Evolutionary conservation across 2,329 filamentous ascomycete species (phyloP), one percentile per base, ranked within the genome.

Genomic region (Fusarium subglutinans): DNA sequence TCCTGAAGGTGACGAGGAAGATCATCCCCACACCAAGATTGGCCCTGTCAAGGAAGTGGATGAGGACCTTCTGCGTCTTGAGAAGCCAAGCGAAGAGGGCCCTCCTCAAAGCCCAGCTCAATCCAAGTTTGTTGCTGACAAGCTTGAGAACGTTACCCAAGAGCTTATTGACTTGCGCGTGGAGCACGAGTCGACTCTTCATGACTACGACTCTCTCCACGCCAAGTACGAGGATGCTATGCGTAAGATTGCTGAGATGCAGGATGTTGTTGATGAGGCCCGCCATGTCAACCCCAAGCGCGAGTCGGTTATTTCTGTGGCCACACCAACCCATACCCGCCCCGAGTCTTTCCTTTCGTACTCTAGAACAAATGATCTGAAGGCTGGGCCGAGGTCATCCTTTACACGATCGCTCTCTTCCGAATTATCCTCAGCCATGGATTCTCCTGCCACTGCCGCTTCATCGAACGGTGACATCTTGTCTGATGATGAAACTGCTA

Each of bases 171-270:
- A 96, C 77, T 89, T 99, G 58, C 93, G 94, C 22, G 92, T 97
- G 45, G 95, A 98, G 82, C 96, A 99, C 78, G 96, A 98, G 81
- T 87, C 88, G 14, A 96, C 94, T 0, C 81, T 97, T 24, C 91
- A 88, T 72, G 94, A 98, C 66, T 96, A 92, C 77, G 93, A 97
- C 73, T 84, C 91, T 51, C 91, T 99, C 33, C 91, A 95, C 64
- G 88, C 91, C 76, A 98, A 98, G 82, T 99, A 99, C 77, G 94
- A 98, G 79, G 92, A 97, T 78, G 93, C 95, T 10, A 86, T 99
- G 70, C 92, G 92, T 54, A 91, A 93, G 15, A 83, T 99, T 47
- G 92, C 94, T 11, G 93, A 96, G 80, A 87, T 98, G 54, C 95
- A 98, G 81, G 96, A 98, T 79, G 89, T 90, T 35, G 87, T 95